A percentile compares a stretch with the other conserved stretches of the same genome.
These are phyloP conservation scores for Musa itinerans DNA, from an alignment of 176 grass and related monocot species.

Conservation along the genomic window DNA sequence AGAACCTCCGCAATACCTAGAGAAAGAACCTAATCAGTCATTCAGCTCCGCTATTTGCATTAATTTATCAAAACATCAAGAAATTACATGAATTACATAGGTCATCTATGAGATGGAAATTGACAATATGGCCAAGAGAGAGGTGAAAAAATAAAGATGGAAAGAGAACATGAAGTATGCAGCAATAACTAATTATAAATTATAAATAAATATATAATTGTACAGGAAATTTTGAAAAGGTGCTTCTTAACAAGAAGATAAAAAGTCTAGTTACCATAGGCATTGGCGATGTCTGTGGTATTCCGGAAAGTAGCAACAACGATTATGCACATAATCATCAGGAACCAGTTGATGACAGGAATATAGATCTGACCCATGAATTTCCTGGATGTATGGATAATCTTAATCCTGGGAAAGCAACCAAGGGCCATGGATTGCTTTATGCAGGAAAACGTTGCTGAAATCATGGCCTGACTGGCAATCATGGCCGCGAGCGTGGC, in stretches of 20 bases:
- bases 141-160: too few relatives aligned
- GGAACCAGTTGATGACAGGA: conserved; percentile 93
- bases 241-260: neutral
- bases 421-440: conserved; percentile 96
- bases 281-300: conserved; percentile 93
- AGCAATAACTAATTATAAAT: too few relatives aligned
- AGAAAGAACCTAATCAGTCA: neutral
- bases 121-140: too few relatives aligned
- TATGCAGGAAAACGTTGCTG: conserved; percentile 97
- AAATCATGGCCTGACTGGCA: conserved; percentile 99
- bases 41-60: too few relatives aligned
- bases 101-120: too few relatives aligned
- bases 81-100: too few relatives aligned
- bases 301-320: conserved; percentile 81
- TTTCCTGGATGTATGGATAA: conserved; percentile 90
- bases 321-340: conserved; percentile 91
- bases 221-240: neutral
- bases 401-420: conserved; percentile 88
- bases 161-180: too few relatives aligned
- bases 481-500: conserved; percentile 98
- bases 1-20: conserved; percentile 93
- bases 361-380: conserved; percentile 99
- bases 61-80: too few relatives aligned
- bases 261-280: conserved; percentile 51
- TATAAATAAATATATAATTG: too few relatives aligned